Base-by-base conservation (phyloP, 176 grass and related monocot species). In the Alloteropsis semialata region DNA sequence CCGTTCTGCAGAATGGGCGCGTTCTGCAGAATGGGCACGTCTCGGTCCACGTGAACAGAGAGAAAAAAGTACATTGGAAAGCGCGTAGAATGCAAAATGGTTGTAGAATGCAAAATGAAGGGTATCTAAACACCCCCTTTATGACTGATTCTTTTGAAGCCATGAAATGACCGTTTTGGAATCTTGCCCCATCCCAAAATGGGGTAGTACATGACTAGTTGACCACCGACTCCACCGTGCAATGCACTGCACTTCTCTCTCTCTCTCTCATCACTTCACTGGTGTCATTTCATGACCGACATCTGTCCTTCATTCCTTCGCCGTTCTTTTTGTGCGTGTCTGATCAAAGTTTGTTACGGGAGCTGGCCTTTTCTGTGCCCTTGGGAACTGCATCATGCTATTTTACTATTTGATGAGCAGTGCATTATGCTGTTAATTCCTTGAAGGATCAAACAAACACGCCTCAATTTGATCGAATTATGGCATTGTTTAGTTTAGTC, bases 271-370 rank as follows among this genome's bases (percentile, higher is more conserved):
- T 53, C 67, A 36, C 34, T 58, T 84, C 69, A 7, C 24, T 80
- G 48, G 65, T 86, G 78, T 82, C 78, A 82, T 86, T 77, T 90
- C 88, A 78, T 86, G 72, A 72, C 75, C 65, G 54, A 86, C 88
- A 82, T 39, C 18, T 86, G 73, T 90, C 65, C 65, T 82, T 58
- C 83, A 56, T 50, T 82, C 83, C 57, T 65, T 78, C 14, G 30
- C 29, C 69, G 65, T 72, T 76, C 78, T 82, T 82, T 82, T 82
- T 49, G 72, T 86, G 88, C 65, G 37, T 82, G 72, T 86, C 88
- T 82, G 56, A 78, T 72, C 72, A 69, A 55, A 72, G 65, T 78
- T 72, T 90, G 83, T 77, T 77, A 30, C 81, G 15, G 55, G 13
- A 70, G 29, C 68, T 71, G 42, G 42, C 16, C 37, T 77, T 42